Evolutionary conservation across 345 rosid genomes (phyloP).

Genomic region (Camelina sativa): DNA sequence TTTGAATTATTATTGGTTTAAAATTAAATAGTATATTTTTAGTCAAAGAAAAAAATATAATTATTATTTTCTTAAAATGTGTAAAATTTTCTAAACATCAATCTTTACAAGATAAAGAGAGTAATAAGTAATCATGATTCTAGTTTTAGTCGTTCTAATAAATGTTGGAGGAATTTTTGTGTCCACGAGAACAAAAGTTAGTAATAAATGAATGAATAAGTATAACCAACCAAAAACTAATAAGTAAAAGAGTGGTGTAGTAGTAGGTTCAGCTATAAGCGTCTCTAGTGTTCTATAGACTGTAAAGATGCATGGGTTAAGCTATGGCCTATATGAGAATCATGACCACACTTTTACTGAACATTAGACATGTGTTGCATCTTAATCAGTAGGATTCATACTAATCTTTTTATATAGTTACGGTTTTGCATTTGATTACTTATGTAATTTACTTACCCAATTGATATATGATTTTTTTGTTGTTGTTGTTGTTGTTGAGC

Average conservation of each 20-base stretch:
- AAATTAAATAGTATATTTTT: too few relatives aligned
- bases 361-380: not conserved
- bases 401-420: not conserved
- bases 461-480: too few relatives aligned
- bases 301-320: too few relatives aligned
- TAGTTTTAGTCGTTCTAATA: not conserved
- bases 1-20: too few relatives aligned
- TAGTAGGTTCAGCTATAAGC: slow-evolving; percentile 27
- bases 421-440: not conserved
- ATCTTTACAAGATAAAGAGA: too few relatives aligned
- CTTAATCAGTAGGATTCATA: not conserved
- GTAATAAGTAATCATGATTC: too few relatives aligned
- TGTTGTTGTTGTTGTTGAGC: not conserved
- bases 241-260: not conserved
- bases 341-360: slow-evolving; percentile 6
- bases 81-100: too few relatives aligned
- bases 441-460: not conserved
- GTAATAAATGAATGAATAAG: slow-evolving; percentile 10
- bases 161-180: slow-evolving; percentile 1
- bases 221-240: too few relatives aligned
- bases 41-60: too few relatives aligned
- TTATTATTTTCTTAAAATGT: too few relatives aligned
- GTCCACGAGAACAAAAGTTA: not conserved
- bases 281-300: not conserved
- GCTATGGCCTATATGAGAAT: too few relatives aligned